A percentile compares a stretch with the other conserved stretches of the same genome.
Conservation (phyloP, 768 basidiomycete species). For the Inosperma sp. region DNA sequence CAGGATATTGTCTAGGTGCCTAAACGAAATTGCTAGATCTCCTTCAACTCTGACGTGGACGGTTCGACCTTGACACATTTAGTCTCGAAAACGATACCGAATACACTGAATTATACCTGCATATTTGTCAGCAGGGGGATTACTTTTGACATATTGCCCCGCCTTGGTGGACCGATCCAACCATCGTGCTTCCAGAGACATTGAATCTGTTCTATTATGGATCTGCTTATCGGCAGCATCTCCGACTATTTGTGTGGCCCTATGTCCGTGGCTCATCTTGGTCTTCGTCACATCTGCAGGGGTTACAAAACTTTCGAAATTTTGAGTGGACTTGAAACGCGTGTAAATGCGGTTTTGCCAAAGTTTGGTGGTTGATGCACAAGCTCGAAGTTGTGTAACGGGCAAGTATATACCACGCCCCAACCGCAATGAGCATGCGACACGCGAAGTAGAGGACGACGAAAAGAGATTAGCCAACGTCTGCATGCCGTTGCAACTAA, state of each 20-base stretch:
- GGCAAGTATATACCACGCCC: too few relatives aligned
- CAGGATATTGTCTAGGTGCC: conserved; percentile 47
- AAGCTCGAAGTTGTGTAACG: background rate
- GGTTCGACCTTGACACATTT: conserved; percentile 36
- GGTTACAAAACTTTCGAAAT: conserved; percentile 1
- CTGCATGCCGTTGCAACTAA: background rate
- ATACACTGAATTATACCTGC: conserved; percentile 37
- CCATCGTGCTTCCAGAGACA: conserved; percentile 41
- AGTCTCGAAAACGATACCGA: background rate
- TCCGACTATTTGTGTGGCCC: conserved; percentile 1
- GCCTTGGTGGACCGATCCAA: conserved; percentile 24
- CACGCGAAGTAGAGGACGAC: background rate
- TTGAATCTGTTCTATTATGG: background rate
- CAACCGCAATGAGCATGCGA: too few relatives aligned
- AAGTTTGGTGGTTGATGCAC: background rate
- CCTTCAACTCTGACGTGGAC: conserved; percentile 43
- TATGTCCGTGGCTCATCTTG: background rate
- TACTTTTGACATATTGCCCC: conserved; percentile 18
- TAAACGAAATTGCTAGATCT: conserved; percentile 42
- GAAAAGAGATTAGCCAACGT: background rate
- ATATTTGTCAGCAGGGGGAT: conserved; percentile 47
- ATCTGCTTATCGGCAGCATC: conserved; percentile 5
- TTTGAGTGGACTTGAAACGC: conserved; percentile 6
- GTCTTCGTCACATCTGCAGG: background rate
- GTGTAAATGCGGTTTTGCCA: background rate